These are phyloP conservation scores for Penicillium soppii DNA, from an alignment of 495 filamentous ascomycete genomes.

Conservation along the genomic window DNA sequence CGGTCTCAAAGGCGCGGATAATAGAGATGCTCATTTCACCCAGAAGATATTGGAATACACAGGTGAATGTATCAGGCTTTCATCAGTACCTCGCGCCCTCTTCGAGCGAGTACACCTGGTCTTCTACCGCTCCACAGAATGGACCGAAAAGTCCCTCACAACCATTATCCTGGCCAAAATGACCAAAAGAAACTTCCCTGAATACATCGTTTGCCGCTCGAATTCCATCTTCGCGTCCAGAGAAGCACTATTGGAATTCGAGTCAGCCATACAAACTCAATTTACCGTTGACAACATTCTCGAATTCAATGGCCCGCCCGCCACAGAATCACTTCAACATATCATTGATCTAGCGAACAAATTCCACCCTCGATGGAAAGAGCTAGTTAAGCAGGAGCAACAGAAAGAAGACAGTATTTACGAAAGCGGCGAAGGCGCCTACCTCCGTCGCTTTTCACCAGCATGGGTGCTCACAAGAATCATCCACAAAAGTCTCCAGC, in stretches of 20 bases:
- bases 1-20: slow-evolving; percentile 63
- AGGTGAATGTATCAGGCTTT: slow-evolving; percentile 81
- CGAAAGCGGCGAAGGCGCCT: slow-evolving; percentile 82
- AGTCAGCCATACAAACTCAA: slow-evolving; percentile 80
- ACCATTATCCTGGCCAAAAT: slow-evolving; percentile 93
- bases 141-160: slow-evolving; percentile 95
- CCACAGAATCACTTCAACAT: slow-evolving; percentile 58
- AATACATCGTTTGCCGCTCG: slow-evolving; percentile 87
- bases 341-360: slow-evolving; percentile 72
- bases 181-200: slow-evolving; percentile 80
- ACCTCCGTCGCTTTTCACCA: slow-evolving; percentile 86
- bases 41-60: slow-evolving; percentile 77
- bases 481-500: slow-evolving; percentile 79
- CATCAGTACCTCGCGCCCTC: slow-evolving; percentile 68
- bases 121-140: slow-evolving; percentile 94
- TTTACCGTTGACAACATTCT: slow-evolving; percentile 80
- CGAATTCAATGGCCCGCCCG: slow-evolving; percentile 77
- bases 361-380: slow-evolving; percentile 78
- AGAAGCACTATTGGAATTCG: slow-evolving; percentile 77
- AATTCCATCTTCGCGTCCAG: slow-evolving; percentile 84
- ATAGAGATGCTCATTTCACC: slow-evolving; percentile 60
- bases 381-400: slow-evolving; percentile 72
- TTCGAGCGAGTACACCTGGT: slow-evolving; percentile 95
- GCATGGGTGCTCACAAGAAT: slow-evolving; percentile 94
- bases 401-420: slow-evolving; percentile 78